Conservation (phyloP, 1,139 yeast species). For the Hemisphaericaspora lyxosophila region DNA sequence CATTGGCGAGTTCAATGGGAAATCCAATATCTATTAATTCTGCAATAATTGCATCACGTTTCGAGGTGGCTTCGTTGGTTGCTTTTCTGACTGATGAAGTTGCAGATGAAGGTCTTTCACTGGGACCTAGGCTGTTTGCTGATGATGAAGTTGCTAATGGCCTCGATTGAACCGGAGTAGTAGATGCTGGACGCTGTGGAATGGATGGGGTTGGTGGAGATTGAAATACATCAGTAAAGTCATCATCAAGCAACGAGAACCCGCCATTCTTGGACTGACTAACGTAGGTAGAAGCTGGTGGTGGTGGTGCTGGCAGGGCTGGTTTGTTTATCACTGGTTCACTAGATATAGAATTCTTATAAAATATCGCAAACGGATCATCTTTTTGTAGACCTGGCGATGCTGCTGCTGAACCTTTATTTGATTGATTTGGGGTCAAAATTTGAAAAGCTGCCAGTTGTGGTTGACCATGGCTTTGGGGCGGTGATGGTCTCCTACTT, state of each 20-base stretch:
- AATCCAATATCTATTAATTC: constrained; percentile 82
- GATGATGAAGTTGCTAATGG: constrained; percentile 4
- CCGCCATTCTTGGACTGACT: constrained; percentile 4
- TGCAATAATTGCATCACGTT: constrained; percentile 57
- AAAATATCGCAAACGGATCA: constrained; percentile 23
- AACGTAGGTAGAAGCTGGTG: background rate
- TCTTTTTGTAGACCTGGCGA: constrained; percentile 2
- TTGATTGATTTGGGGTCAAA: background rate
- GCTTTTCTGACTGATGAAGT: background rate
- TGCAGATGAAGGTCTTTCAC: constrained; percentile 5
- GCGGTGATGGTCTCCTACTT: constrained; percentile 10
- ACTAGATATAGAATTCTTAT: constrained; percentile 3
- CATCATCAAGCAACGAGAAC: constrained; percentile 38
- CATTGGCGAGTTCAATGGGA: constrained; percentile 56
- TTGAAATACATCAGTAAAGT: constrained; percentile 41
- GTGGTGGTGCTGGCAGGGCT: background rate
- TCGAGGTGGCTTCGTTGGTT: constrained; percentile 4
- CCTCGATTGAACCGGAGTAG: background rate
- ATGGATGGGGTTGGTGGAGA: constrained; percentile 14
- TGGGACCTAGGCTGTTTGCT: constrained; percentile 4
- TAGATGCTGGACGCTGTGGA: constrained; percentile 8
- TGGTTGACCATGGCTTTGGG: background rate
- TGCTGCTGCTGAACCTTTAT: background rate
- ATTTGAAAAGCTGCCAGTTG: background rate
- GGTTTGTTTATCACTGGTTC: background rate